Evolutionary conservation across 306 rosid species (phyloP), one percentile per base, ranked within the genome.

Genomic region (Inga laurina): DNA sequence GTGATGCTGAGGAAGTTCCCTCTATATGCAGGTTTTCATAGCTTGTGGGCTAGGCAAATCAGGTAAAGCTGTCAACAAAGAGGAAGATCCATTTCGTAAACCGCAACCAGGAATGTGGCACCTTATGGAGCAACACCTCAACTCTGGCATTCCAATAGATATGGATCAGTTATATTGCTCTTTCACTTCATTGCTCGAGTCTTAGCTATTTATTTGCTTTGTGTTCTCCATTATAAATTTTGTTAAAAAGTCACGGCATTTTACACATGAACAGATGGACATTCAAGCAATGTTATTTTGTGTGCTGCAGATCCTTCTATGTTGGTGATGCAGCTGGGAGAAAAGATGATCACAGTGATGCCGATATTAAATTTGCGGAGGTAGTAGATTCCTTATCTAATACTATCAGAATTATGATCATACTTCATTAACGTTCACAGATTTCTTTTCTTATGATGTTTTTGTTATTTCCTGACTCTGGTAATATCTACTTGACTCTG

Each of bases 261-360:
- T 77, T 49, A 54, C 68, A 51, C 69, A 68, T 57, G 24, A 77
- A 78, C 73, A 45, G 64, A 46, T 66, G 43, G 77, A 46, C 43
- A 48, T 48, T 24, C 15, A 18, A 45, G 69, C 80, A 76, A 37
- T 24, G 0, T 54, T 88, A 37, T 64, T 82, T 82, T 81, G 82
- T 85, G 66, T 81, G 57, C 34, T 89, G 84, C 78, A 94, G 98
- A 80, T 93, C 98, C 67, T 95, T 95, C 77, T 95, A 95, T 75
- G 98, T 95, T 16, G 98, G 99, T 54, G 99, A 95, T 85, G 99
- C 99, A 59, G 99, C 99, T 10, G 99, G 99, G 52, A 89, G 99
- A 91, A 18, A 39, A 21, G 80, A 82, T 3, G 99, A 95, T 89
- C 99, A 95, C 35, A 91, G 99, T 85, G 98, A 93, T 82, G 93